Conservation (phyloP, 345 rosid genomes). For the Eucalyptus caleyi region DNA sequence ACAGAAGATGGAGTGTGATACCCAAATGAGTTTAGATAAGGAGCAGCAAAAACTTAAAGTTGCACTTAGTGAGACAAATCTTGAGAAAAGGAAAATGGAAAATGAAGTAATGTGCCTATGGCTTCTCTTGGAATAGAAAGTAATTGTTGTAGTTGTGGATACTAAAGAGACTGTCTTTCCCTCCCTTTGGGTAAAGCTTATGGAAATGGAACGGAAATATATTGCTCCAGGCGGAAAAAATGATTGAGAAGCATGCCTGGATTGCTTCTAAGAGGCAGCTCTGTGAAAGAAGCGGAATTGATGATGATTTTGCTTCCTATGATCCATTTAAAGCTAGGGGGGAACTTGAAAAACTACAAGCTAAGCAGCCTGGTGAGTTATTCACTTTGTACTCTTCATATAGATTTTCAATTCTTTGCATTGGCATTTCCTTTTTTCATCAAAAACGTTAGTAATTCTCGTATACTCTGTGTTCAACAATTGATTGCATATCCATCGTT, state of each 20-base stretch:
- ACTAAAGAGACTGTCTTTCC: background rate
- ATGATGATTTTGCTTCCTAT: slow-evolving; percentile 75
- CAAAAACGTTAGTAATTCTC: background rate
- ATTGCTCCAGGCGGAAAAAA: slow-evolving; percentile 64
- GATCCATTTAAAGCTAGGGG: slow-evolving; percentile 64
- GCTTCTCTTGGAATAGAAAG: background rate
- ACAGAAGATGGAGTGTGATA: slow-evolving; percentile 76
- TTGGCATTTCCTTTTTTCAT: background rate
- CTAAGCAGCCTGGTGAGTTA: slow-evolving; percentile 66
- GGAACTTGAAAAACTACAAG: slow-evolving; percentile 70
- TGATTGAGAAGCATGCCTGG: slow-evolving; percentile 95
- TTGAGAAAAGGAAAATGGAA: slow-evolving; percentile 81
- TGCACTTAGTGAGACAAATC: slow-evolving; percentile 55
- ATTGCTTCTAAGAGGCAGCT: slow-evolving; percentile 84
- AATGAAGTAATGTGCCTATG: slow-evolving; percentile 53
- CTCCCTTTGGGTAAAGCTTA: slow-evolving; percentile 36
- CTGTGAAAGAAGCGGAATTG: slow-evolving; percentile 83
- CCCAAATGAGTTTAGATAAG: slow-evolving; percentile 58
- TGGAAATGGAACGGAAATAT: slow-evolving; percentile 85
- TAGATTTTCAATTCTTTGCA: background rate
- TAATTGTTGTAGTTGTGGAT: background rate
- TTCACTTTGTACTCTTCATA: background rate
- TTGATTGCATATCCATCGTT: background rate
- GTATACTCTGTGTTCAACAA: background rate
- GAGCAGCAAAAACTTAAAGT: slow-evolving; percentile 52